These are phyloP conservation scores for Alternaria angustiovoidea DNA, from an alignment of 2,329 filamentous ascomycete genomes.

Conservation along the genomic window DNA sequence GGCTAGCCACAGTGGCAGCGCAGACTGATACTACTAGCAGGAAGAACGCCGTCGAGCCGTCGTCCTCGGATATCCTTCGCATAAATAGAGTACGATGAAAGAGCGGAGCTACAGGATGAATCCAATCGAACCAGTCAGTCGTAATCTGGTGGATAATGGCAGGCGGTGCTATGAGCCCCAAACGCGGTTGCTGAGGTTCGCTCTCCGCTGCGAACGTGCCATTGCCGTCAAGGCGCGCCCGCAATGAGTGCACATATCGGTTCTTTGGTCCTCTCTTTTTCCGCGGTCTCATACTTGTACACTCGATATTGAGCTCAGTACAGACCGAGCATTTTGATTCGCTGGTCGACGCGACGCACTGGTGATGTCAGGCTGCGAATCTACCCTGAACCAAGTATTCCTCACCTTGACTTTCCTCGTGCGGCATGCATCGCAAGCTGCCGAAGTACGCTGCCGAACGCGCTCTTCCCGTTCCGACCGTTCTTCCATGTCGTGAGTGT, in stretches of 20 bases:
- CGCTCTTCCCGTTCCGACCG: constrained; percentile 8
- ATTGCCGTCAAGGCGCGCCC: constrained; percentile 10
- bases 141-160: constrained; percentile 18
- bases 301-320: constrained; percentile 22
- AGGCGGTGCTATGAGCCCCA: constrained; percentile 18
- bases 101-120: constrained; percentile 31
- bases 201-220: neutral
- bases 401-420: constrained; percentile 31
- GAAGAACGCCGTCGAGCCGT: neutral
- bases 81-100: constrained; percentile 21
- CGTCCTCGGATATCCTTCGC: constrained; percentile 5
- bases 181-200: neutral
- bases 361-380: neutral
- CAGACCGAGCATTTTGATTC: constrained; percentile 21
- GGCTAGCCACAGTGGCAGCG: constrained; percentile 28
- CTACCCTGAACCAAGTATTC: neutral
- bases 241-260: constrained; percentile 21
- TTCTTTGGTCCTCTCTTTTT: constrained; percentile 33
- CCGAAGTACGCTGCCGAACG: constrained; percentile 19
- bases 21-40: constrained; percentile 22
- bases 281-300: constrained; percentile 23
- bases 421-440: constrained; percentile 32
- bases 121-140: constrained; percentile 31
- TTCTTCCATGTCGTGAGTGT: constrained; percentile 3
- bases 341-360: constrained; percentile 16